Base-by-base conservation (phyloP, 176 grass and related monocot genomes). In the Cocos nucifera region DNA sequence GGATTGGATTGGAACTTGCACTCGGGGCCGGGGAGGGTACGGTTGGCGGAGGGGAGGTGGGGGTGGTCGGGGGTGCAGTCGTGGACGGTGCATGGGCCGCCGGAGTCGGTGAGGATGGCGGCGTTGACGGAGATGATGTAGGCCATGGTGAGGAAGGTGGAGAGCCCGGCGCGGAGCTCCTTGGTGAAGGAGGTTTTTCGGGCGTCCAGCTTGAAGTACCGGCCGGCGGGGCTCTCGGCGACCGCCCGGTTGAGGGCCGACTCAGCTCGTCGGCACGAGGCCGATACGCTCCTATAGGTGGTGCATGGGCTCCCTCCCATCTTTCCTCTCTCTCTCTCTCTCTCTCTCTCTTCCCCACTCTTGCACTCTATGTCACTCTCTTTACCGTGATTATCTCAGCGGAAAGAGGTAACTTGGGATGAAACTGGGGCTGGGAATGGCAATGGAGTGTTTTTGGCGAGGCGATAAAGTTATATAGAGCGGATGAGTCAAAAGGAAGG, bases 41-140 rank as follows among this genome's bases (percentile, higher is more conserved):
- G 9, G 35, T 44, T 44, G 35, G 35, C 35, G 0, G 35, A 9
- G 9, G 28, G 5, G 28, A 30, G 17, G n/a, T 52, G 49, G 49
- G 4, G 63, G 6, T 18, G 8, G 63, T 24, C 6, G 16, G 21
- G 2, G 21, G 49, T 26, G 63, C 63, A 65, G 49, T 65, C 63
- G 22, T 23, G 49, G 22, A 65, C 63, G 3, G 49, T 26, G 63
- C 63, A 65, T 0, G 63, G 48, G 10, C 63, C 63, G 2, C 63
- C 63, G 22, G 63, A 65, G 63, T 65, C 20, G 22, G 63, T 52
- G 22, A 65, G 49, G 63, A 65, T 65, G 15, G 63, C 14, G 15
- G 63, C 49, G 63, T 65, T 65, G 63, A 65, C 63, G 5, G 63
- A 65, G 22, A 65, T 52, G 63, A 65, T 65, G 63, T 65, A 65